A percentile compares a stretch with the other conserved stretches of the same genome.
These are phyloP conservation scores for Mortierella sp. DNA, from an alignment of 371 early-diverging fungal genomes.

Conservation along the genomic window DNA sequence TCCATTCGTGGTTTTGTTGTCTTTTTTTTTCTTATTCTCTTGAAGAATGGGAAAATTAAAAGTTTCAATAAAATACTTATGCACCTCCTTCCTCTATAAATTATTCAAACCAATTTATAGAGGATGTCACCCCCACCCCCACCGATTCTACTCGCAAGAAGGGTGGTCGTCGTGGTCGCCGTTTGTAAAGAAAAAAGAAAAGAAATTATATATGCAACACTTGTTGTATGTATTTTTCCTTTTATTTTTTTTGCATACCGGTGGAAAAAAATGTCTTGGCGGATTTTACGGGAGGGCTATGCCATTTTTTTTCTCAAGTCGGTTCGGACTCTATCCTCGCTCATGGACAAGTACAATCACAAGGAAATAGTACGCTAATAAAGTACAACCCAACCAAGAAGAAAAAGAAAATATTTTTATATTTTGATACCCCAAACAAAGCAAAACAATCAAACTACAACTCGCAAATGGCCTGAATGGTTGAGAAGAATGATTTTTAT, in stretches of 20 bases:
- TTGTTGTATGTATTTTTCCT: no score
- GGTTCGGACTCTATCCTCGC: not conserved
- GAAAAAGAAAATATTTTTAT: no score
- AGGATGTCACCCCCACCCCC: constrained; percentile 99
- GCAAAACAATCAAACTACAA: no score
- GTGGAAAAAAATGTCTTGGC: constrained; percentile 5
- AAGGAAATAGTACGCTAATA: not conserved
- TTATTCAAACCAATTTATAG: constrained; percentile 57
- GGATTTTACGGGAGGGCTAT: constrained; percentile 1
- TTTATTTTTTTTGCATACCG: constrained; percentile 2
- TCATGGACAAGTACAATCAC: not conserved
- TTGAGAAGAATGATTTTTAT: not conserved
- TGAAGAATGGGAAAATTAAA: not conserved
- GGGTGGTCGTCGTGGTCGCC: constrained; percentile 99
- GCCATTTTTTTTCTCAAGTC: constrained; percentile 1
- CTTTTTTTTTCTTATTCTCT: not conserved
- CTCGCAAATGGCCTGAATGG: no score
- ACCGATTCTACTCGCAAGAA: constrained; percentile 99
- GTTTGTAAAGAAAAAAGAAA: constrained; percentile 82
- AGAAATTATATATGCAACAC: no score
- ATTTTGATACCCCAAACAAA: no score
- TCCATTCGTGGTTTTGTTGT: constrained; percentile 31
- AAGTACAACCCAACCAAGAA: not conserved
- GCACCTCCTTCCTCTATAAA: constrained; percentile 56
- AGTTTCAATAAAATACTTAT: constrained; percentile 36